Percentiles rank a stretch among this genome's conserved stretches.
Conservation (phyloP, 176 grass and related monocot species). For the Cymbopogon citratus region DNA sequence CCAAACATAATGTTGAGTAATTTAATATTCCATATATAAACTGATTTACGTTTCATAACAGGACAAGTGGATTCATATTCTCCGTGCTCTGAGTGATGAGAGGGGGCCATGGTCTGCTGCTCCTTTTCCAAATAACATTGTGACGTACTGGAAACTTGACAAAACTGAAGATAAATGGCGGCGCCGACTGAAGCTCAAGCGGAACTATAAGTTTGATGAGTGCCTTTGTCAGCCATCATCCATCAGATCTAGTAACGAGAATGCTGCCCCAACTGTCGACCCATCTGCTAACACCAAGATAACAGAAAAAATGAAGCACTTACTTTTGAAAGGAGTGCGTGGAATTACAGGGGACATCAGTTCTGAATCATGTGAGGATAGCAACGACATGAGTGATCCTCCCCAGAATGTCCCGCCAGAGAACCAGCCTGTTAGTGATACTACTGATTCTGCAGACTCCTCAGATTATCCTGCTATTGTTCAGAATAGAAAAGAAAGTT, state of each 20-base stretch:
- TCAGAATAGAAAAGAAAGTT: conserved; percentile 69
- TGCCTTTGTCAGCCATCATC: conserved; percentile 65
- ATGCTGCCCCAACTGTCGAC: conserved; percentile 34
- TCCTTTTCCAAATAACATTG: conserved; percentile 79
- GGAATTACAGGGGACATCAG: conserved; percentile 71
- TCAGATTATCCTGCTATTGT: conserved; percentile 50
- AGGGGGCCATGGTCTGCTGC: conserved; percentile 88
- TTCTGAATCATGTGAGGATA: conserved; percentile 62
- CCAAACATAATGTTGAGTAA: conserved; percentile 13
- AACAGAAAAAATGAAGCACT: conserved; percentile 84
- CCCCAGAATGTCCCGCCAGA: conserved; percentile 37
- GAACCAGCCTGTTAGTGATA: conserved; percentile 37
- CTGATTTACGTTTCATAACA: conserved; percentile 35
- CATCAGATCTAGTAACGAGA: conserved; percentile 44
- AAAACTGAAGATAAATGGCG: conserved; percentile 97
- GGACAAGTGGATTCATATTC: conserved; percentile 97
- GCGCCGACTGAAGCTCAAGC: conserved; percentile 78
- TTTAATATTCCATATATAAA: conserved; percentile 12
- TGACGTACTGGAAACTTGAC: conserved; percentile 84
- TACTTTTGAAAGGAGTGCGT: conserved; percentile 76
- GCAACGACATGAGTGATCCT: conserved; percentile 32
- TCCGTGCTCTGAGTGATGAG: conserved; percentile 82
- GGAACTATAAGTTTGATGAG: conserved; percentile 93
- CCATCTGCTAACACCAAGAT: conserved; percentile 41
- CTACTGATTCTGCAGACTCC: conserved; percentile 34